Base-by-base conservation (phyloP, 1,139 yeast species). In the Zygoascus sp. region DNA sequence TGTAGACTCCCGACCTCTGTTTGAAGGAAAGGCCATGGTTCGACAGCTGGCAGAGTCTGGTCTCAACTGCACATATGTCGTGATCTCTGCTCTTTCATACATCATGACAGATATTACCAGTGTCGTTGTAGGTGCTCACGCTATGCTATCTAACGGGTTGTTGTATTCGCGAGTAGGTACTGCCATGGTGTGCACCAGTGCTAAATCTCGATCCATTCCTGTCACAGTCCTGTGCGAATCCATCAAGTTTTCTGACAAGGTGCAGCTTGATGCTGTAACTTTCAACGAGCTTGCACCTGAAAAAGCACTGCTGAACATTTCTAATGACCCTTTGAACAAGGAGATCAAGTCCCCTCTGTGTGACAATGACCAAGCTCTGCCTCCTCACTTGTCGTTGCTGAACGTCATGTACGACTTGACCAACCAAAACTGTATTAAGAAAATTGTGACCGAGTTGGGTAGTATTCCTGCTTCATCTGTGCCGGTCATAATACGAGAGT, bases 401-500 rank as follows among this genome's bases (percentile, higher is more conserved):
- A 88, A 88, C 62, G 81, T 92, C 55, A 77, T 92, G 77, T 94
- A 88, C 66, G 99, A 92, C 66, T 76, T 92, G 58, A 90, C 97
- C 1, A 97, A 97, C 32, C 96, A 96, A 16, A 89, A 83, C 56
- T 87, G 86, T 59, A 88, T 92, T 58, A 89, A 90, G 64, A 92
- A 94, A 70, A 90, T 94, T 50, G 87, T 94, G 45, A 92, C 98
- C 1, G 99, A 92, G 64, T 79, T 90, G 53, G 99, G 99, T 20
- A 88, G 96, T 4, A 74, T 94, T 56, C 98, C 98, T 5, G 96
- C 98, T 39, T 86, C 96, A 7, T 88, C 97, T 1, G 97, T 92
- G 51, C 98, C 98, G 25, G 97, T 92, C 39, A 88, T 92, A 52
- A 74, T 92, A 59, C 79, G 97, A 67, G 98, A 92, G 65, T 92